Evolutionary conservation across 495 filamentous ascomycete species (phyloP).

Genomic region (Polyplosphaeria fusca): DNA sequence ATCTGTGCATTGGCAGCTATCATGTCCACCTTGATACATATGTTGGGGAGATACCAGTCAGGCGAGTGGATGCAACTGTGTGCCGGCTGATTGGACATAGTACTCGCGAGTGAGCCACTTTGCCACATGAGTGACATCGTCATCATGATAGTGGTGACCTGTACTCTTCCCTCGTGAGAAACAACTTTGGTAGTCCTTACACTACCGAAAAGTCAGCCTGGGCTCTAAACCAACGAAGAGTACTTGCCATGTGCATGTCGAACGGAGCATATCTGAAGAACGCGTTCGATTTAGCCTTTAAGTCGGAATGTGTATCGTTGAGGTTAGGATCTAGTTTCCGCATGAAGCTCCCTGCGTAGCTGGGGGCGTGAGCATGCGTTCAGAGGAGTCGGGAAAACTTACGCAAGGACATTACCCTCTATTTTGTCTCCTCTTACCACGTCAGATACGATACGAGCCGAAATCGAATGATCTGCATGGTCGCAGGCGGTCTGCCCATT

Average conservation of each 20-base stretch:
- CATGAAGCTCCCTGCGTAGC: slow-evolving; percentile 12
- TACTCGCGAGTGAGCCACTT: slow-evolving; percentile 15
- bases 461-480: slow-evolving; percentile 17
- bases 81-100: too few species aligned
- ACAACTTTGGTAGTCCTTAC: slow-evolving; percentile 2
- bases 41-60: too few species aligned
- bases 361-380: background rate
- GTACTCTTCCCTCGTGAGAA: background rate
- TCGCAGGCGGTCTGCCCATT: background rate
- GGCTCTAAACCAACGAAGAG: background rate
- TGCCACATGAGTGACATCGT: slow-evolving; percentile 7
- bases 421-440: slow-evolving; percentile 2
- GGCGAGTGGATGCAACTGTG: too few species aligned
- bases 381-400: background rate
- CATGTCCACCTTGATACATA: too few species aligned
- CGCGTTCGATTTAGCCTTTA: background rate
- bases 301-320: background rate
- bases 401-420: slow-evolving; percentile 3
- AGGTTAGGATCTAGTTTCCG: slow-evolving; percentile 8
- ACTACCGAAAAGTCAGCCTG: background rate
- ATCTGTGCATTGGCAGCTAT: too few species aligned
- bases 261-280: slow-evolving; percentile 10
- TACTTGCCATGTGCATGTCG: slow-evolving; percentile 15
- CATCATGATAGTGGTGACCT: background rate
- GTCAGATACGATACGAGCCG: slow-evolving; percentile 11